phyloP scores from a whole-genome alignment of 768 basidiomycete species.

The Suillus paluster region DNA sequence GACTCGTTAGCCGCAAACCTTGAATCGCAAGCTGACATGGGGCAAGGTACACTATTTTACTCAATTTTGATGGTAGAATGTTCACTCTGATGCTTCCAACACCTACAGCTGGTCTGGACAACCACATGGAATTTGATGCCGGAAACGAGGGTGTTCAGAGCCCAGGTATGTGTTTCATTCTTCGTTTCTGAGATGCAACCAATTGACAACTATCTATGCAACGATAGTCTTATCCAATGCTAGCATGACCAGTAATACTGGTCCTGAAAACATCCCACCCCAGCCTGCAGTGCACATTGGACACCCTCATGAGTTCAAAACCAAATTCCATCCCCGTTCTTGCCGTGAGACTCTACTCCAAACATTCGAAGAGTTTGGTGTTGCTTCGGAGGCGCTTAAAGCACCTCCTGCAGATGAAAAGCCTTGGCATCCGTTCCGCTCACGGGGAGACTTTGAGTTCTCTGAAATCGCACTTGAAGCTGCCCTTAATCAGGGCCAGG shows the following conservation, averaged over 20 bases:
- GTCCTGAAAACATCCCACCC: background rate
- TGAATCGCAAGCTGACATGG: background rate
- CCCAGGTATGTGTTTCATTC: background rate
- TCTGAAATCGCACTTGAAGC: slow-evolving; percentile 16
- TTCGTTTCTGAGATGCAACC: background rate
- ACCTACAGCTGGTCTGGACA: background rate
- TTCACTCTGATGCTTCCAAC: background rate
- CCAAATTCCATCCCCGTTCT: slow-evolving; percentile 29
- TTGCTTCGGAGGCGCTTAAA: background rate
- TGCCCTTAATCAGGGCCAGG: background rate
- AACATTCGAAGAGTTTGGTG: slow-evolving; percentile 19
- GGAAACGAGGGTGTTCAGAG: no score
- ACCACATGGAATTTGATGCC: background rate
- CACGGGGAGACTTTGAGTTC: slow-evolving; percentile 11
- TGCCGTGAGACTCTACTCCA: slow-evolving; percentile 10
- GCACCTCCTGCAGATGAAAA: slow-evolving; percentile 5
- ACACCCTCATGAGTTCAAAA: slow-evolving; percentile 17
- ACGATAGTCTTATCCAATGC: background rate
- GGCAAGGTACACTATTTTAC: background rate
- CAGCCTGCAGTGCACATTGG: background rate
- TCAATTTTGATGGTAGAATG: background rate
- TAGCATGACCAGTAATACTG: background rate
- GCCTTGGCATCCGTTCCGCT: slow-evolving; percentile 10
- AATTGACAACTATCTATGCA: background rate
- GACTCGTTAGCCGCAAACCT: background rate